These are phyloP conservation scores for Ophiostoma triangulosporum DNA, from an alignment of 2,329 filamentous ascomycete species.

Conservation along the genomic window DNA sequence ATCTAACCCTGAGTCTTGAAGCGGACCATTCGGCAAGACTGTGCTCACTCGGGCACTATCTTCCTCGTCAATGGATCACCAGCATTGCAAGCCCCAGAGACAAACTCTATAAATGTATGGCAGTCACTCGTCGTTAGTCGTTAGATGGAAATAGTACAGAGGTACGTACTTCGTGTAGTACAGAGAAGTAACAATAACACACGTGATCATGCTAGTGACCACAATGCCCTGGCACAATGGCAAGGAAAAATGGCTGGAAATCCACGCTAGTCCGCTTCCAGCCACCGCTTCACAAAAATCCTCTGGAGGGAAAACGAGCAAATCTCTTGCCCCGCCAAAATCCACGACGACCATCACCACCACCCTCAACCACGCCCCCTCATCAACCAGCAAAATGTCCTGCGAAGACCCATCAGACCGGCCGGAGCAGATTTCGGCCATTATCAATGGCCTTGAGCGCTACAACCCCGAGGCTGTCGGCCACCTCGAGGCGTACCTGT, in stretches of 20 bases:
- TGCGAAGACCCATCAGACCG: constrained; percentile 81
- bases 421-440: constrained; percentile 80
- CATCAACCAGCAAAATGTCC: constrained; percentile 31
- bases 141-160: too few species aligned
- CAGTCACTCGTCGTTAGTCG: too few species aligned
- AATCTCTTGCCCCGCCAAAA: constrained; percentile 5
- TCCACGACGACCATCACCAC: not conserved
- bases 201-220: too few species aligned
- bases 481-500: constrained; percentile 87
- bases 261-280: constrained; percentile 7
- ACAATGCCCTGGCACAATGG: not conserved
- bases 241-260: not conserved
- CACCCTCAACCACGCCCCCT: not conserved
- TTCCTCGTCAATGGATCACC: too few species aligned
- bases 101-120: too few species aligned
- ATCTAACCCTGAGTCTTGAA: too few species aligned
- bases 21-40: too few species aligned
- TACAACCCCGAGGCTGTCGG: constrained; percentile 97
- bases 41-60: too few species aligned
- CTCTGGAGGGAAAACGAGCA: constrained; percentile 8
- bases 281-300: constrained; percentile 13
- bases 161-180: too few species aligned
- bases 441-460: constrained; percentile 92
- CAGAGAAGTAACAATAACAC: too few species aligned
- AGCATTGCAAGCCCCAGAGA: too few species aligned